Base-by-base conservation (phyloP, 2,329 filamentous ascomycete species). In the Cyclaneusma minus region DNA sequence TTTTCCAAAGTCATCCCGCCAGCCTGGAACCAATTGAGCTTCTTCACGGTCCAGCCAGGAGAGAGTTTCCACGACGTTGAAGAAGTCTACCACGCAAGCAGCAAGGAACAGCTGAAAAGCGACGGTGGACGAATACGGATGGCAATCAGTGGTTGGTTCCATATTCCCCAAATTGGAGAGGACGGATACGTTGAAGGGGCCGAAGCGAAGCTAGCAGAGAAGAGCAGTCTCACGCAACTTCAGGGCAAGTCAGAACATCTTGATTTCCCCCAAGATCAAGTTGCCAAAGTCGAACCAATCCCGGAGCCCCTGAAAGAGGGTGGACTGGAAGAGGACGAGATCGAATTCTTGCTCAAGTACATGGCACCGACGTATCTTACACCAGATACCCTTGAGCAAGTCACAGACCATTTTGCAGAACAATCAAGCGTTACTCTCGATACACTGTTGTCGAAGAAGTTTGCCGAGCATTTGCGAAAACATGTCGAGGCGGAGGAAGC, bases 21-120 rank as follows among this genome's bases (percentile, higher is more conserved):
- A 0, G 83, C 85, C 0, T 98, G 87, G 72, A 94, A 95, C 52
- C 89, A 98, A 58, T 64, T 98, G 33, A 89, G 81, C 42, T 98
- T 98, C 66, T 98, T 98, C 51, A 84, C 85, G 11, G 91, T 98
- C 5, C 84, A 94, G 56, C 89, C 89, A 1, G 89, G 89, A n/a
- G 76, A 93, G 63, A 95, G 87, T 50, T 98, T 95, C 54, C 89
- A 98, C 54, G 89, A 98, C 49, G 89, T 98, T 29, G 87, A 95
- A 55, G 89, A 98, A 55, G 89, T 98, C 4, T 95, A 94, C 54
- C 72, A 80, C 48, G 64, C 70, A 43, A 60, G 56, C 36, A 62
- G 48, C 32, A 60, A 58, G 47, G 64, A 58, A 41, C 67, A 69
- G 52, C 65, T 72, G 29, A 64, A 63, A 47, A 70, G 63, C 50